Conservation (phyloP, 495 filamentous ascomycete species). For the Penicillium bovifimosum region DNA sequence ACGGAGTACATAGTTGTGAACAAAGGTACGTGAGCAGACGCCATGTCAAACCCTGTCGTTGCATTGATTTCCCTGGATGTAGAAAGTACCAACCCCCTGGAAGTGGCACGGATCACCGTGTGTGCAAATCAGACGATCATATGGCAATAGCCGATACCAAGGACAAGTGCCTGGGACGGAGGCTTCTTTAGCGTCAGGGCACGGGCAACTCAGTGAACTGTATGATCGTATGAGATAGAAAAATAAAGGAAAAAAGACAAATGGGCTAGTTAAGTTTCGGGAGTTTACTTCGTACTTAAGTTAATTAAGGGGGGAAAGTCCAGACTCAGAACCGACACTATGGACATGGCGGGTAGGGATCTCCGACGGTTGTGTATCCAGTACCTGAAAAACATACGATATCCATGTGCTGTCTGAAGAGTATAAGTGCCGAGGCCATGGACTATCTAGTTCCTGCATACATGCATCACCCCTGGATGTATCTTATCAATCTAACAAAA, state of each 20-base stretch:
- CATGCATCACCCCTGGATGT: conserved; percentile 1
- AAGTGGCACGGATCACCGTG: conserved; percentile 5
- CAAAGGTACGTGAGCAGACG: conserved; percentile 7
- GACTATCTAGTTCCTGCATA: not conserved
- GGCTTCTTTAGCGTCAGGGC: not conserved
- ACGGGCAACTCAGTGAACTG: conserved; percentile 6
- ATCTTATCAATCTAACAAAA: not conserved
- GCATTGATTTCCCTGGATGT: not conserved
- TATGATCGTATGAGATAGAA: conserved; percentile 17
- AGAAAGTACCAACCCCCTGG: not conserved
- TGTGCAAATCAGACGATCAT: conserved; percentile 1
- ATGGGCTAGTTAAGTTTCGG: conserved; percentile 11
- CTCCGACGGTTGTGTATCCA: conserved; percentile 14
- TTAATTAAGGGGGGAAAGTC: not conserved
- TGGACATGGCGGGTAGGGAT: conserved; percentile 21
- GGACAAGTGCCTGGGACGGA: conserved; percentile 4
- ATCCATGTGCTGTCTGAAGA: not conserved
- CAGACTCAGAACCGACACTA: conserved; percentile 11
- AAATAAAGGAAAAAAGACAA: not conserved
- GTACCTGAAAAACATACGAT: not conserved
- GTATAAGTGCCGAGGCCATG: no score
- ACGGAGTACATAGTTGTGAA: not conserved
- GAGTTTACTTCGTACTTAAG: not conserved
- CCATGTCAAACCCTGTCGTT: not conserved
- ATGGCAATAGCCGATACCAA: not conserved